Percentiles rank a stretch among this genome's conserved stretches.
Conservation (phyloP, 768 basidiomycete genomes). For the Clitopilus hobsonii region DNA sequence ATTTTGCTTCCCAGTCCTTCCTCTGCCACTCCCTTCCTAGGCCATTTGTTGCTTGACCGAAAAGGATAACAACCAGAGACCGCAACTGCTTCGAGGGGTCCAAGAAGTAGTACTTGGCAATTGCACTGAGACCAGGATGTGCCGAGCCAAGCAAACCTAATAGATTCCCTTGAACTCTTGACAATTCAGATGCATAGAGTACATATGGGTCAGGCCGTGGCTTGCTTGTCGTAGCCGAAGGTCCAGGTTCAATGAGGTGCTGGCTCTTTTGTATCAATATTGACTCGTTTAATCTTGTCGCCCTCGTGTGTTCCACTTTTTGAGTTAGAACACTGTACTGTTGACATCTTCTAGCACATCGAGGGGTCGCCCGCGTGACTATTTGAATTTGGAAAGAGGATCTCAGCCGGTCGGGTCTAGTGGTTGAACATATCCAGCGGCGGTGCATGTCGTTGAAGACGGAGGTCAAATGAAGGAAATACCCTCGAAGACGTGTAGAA, state of each 20-base stretch:
- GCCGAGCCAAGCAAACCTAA: slow-evolving; percentile 80
- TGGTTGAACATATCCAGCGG: slow-evolving; percentile 14
- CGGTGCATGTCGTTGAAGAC: slow-evolving; percentile 8
- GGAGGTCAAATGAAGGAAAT: neutral
- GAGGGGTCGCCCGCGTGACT: slow-evolving; percentile 16
- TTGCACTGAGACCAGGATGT: slow-evolving; percentile 81
- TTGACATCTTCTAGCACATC: slow-evolving; percentile 21
- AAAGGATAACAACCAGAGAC: slow-evolving; percentile 84
- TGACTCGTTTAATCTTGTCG: slow-evolving; percentile 18
- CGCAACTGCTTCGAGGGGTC: slow-evolving; percentile 89
- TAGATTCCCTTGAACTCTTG: slow-evolving; percentile 64
- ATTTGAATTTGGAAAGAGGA: slow-evolving; percentile 7
- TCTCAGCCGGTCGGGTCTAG: neutral
- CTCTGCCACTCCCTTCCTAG: slow-evolving; percentile 61
- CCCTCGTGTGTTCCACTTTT: slow-evolving; percentile 27
- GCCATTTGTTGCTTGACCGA: slow-evolving; percentile 91
- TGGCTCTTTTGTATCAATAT: slow-evolving; percentile 17
- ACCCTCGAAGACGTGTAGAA: neutral
- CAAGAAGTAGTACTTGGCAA: slow-evolving; percentile 90
- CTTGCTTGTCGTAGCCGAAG: slow-evolving; percentile 15
- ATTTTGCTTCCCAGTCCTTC: slow-evolving; percentile 56
- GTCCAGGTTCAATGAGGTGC: neutral
- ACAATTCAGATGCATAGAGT: slow-evolving; percentile 71
- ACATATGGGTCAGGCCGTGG: slow-evolving; percentile 57
- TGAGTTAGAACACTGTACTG: slow-evolving; percentile 36